A percentile compares a stretch with the other conserved stretches of the same genome.
These are phyloP conservation scores for Amaranthus tricolor DNA, from an alignment of 179 eudicot species.

Conservation along the genomic window DNA sequence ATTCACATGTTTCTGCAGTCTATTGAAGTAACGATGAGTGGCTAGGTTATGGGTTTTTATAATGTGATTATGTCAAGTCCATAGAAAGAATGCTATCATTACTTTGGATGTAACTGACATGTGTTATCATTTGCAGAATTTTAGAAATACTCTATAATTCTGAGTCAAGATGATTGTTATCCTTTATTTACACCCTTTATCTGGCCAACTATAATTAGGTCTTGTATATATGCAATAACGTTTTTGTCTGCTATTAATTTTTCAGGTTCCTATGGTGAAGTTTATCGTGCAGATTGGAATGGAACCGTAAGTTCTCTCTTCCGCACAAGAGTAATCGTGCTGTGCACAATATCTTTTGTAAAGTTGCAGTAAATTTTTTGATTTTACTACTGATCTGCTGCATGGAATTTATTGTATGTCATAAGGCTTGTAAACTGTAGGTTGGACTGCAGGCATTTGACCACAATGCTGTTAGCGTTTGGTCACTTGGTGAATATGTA, in stretches of 20 bases:
- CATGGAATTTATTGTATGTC: constrained; percentile 9
- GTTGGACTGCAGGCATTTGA: not conserved
- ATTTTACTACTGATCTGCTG: constrained; percentile 1
- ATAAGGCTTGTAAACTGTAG: not conserved
- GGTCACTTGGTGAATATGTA: not conserved
- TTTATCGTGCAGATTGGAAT: constrained; percentile 93
- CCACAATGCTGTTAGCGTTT: not conserved
- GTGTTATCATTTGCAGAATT: not conserved
- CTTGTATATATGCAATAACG: too few relatives aligned
- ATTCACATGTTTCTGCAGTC: too few relatives aligned
- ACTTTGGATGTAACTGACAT: not conserved
- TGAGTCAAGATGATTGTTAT: not conserved
- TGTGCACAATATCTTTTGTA: not conserved
- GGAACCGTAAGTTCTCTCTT: constrained; percentile 68
- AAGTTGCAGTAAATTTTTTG: not conserved
- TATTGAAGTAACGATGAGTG: too few relatives aligned
- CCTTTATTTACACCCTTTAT: too few relatives aligned
- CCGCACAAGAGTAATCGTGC: not conserved
- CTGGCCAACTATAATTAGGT: too few relatives aligned
- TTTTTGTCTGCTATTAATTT: constrained; percentile 9
- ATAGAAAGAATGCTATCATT: not conserved
- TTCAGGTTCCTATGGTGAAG: constrained; percentile 97
- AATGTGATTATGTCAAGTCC: not conserved
- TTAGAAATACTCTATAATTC: not conserved
- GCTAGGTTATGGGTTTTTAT: not conserved